A percentile compares a stretch with the other conserved stretches of the same genome.
Conservation (phyloP, 2,329 filamentous ascomycete genomes). For the Plenodomus lindquistii region DNA sequence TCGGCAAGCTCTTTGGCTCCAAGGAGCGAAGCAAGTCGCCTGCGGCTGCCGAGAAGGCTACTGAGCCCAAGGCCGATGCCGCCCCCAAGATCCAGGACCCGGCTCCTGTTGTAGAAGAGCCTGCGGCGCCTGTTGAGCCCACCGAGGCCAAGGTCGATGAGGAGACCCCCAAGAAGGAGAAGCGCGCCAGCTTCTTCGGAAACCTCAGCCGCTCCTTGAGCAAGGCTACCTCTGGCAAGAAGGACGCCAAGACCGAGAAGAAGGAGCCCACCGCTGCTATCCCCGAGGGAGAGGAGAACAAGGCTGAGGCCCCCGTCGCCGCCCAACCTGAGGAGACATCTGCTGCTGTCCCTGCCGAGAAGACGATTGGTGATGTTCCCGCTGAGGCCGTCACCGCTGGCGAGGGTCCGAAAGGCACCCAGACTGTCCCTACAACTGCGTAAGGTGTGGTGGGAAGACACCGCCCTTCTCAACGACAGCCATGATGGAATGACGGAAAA, state of each 20-base stretch:
- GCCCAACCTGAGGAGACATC: slow-evolving; percentile 28
- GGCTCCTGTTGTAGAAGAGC: slow-evolving; percentile 15
- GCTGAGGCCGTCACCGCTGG: slow-evolving; percentile 46
- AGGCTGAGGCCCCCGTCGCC: slow-evolving; percentile 28
- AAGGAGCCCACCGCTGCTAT: slow-evolving; percentile 33
- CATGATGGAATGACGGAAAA: slow-evolving; percentile 51
- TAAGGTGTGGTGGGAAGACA: slow-evolving; percentile 49
- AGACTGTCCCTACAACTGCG: slow-evolving; percentile 47
- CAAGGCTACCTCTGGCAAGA: slow-evolving; percentile 47
- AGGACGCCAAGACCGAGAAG: slow-evolving; percentile 42
- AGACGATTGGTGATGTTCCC: slow-evolving; percentile 44
- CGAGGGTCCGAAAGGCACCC: slow-evolving; percentile 45
- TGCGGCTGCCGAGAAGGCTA: slow-evolving; percentile 31
- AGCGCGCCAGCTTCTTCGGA: slow-evolving; percentile 84
- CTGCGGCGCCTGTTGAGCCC: slow-evolving; percentile 31
- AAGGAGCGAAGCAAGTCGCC: slow-evolving; percentile 57
- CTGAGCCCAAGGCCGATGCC: slow-evolving; percentile 49
- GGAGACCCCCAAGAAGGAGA: slow-evolving; percentile 64
- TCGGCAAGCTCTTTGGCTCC: slow-evolving; percentile 54
- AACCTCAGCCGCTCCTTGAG: slow-evolving; percentile 59
- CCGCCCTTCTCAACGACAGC: slow-evolving; percentile 44
- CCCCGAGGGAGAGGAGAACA: slow-evolving; percentile 41
- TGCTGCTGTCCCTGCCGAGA: slow-evolving; percentile 28
- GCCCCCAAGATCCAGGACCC: slow-evolving; percentile 41
- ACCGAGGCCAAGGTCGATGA: slow-evolving; percentile 51